Evolutionary conservation across 768 basidiomycete species (phyloP).

Genomic region (Tephrocybe sp.): DNA sequence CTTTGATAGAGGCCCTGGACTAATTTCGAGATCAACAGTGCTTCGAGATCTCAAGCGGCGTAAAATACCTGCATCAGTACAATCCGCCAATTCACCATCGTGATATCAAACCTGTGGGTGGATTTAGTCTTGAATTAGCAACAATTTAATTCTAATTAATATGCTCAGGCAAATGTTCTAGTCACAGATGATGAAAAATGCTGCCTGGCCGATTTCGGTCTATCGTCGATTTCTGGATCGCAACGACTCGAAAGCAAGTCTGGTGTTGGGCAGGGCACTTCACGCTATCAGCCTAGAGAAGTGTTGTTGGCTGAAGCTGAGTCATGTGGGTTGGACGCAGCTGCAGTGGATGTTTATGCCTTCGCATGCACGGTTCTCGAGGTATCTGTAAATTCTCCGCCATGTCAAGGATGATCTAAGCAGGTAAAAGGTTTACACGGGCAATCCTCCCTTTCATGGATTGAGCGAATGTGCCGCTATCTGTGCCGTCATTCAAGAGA

Average conservation of each 20-base stretch:
- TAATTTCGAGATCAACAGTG: constrained; percentile 17
- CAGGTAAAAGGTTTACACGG: constrained; percentile 12
- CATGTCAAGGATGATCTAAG: not conserved
- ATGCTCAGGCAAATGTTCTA: constrained; percentile 15
- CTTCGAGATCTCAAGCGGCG: constrained; percentile 31
- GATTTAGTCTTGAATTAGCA: not conserved
- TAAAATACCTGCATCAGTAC: constrained; percentile 37
- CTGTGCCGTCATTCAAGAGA: not conserved
- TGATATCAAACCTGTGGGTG: constrained; percentile 38
- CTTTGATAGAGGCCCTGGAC: not conserved
- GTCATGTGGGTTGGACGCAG: not conserved
- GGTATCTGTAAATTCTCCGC: constrained; percentile 1
- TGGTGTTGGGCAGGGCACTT: constrained; percentile 4
- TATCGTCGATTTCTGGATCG: constrained; percentile 15
- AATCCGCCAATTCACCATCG: constrained; percentile 40
- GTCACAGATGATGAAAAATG: constrained; percentile 11
- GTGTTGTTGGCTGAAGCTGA: constrained; percentile 8
- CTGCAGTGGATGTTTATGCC: constrained; percentile 15
- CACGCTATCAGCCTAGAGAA: constrained; percentile 10
- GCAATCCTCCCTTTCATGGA: constrained; percentile 7
- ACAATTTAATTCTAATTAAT: not conserved
- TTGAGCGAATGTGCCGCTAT: constrained; percentile 1
- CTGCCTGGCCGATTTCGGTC: constrained; percentile 17
- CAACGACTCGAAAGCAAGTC: constrained; percentile 12
- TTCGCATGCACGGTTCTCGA: constrained; percentile 15